A percentile compares a stretch with the other conserved stretches of the same genome.
Evolutionary conservation across 257 asterid species (phyloP).

Genomic region (Striga asiatica): DNA sequence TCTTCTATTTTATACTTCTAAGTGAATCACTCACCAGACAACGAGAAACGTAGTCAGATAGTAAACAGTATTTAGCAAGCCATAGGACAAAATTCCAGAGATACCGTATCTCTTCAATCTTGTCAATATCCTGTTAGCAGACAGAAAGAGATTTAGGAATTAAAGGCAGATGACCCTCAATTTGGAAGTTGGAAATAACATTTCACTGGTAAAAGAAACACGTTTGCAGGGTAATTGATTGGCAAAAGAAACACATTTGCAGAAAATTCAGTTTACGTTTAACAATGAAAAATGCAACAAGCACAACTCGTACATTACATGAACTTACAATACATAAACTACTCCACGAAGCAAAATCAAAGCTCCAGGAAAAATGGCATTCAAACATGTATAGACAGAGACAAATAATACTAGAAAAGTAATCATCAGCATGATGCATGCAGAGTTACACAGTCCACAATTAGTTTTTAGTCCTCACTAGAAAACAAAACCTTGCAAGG

Average conservation of each 20-base stretch:
- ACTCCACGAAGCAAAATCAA: neutral
- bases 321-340: neutral
- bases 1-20: neutral
- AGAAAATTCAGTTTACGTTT: neutral
- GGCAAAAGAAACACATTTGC: neutral
- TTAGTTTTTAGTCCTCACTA: constrained; percentile 3
- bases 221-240: neutral
- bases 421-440: constrained; percentile 6
- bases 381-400: too few species aligned
- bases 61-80: constrained; percentile 79
- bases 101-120: constrained; percentile 71
- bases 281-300: constrained; percentile 2
- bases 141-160: constrained; percentile 20
- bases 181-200: neutral
- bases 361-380: too few species aligned
- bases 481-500: constrained; percentile 11
- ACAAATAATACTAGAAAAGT: too few species aligned
- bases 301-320: too few species aligned
- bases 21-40: constrained; percentile 58
- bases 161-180: neutral
- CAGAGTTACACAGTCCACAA: neutral
- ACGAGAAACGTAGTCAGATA: constrained; percentile 75
- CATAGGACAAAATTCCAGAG: constrained; percentile 81
- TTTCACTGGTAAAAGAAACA: neutral
- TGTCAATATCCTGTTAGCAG: constrained; percentile 41